Percentiles rank a stretch among this genome's conserved stretches.
Conservation (phyloP, 768 basidiomycete genomes). For the Psilocybe sp. region DNA sequence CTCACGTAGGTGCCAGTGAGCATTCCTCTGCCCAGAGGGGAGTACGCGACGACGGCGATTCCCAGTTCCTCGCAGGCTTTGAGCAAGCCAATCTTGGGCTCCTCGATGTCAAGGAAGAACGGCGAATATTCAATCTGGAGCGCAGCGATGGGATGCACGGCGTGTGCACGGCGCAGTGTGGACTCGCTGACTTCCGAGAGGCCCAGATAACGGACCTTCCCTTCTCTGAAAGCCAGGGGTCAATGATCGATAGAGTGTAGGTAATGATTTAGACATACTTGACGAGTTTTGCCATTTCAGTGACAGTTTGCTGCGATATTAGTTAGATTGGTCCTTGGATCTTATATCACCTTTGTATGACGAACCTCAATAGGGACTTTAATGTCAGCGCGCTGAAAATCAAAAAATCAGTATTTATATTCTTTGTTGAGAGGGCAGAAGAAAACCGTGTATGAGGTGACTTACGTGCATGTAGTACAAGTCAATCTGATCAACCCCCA, state of each 20-base stretch:
- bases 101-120: constrained; percentile 45
- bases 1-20: constrained; percentile 43
- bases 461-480: constrained; percentile 43
- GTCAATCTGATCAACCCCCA: constrained; percentile 42
- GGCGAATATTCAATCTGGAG: constrained; percentile 52
- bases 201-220: constrained; percentile 46
- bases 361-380: constrained; percentile 43
- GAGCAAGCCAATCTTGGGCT: constrained; percentile 36
- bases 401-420: neutral
- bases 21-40: constrained; percentile 48
- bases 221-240: constrained; percentile 19
- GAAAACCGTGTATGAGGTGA: neutral
- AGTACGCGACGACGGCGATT: constrained; percentile 46
- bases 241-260: neutral
- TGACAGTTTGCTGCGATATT: constrained; percentile 31
- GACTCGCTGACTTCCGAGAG: constrained; percentile 46
- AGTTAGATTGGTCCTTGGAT: neutral
- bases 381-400: constrained; percentile 29
- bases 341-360: neutral
- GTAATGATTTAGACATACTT: constrained; percentile 29
- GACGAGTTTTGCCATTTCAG: constrained; percentile 48
- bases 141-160: constrained; percentile 46
- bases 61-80: constrained; percentile 45
- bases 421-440: too few species aligned
- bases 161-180: constrained; percentile 47